Evolutionary conservation across 306 rosid species (phyloP), one percentile per base, ranked within the genome.

Genomic region (Psophocarpus tetragonolobus): DNA sequence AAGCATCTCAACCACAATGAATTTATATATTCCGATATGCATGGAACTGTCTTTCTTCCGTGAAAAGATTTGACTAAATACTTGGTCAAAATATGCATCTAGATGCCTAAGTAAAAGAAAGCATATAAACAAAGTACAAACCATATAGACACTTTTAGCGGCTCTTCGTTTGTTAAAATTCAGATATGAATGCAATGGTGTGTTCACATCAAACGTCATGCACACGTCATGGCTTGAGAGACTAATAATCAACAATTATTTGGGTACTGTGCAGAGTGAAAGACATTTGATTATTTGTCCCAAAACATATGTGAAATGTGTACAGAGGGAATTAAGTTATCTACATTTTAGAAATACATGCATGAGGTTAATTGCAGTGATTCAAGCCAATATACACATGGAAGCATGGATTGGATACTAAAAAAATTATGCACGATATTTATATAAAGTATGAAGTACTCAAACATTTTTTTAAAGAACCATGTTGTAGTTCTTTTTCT

Each of bases 21-120:
- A 38, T 76, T 66, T 79, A 80, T 79, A 58, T 77, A 83, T 80
- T 80, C 87, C 83, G 90, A 69, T 77, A 67, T 77, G 80, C 84
- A 71, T 77, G 86, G 87, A 63, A 65, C 77, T 63, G 80, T 54
- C 79, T 82, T 82, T 72, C 86, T 87, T 82, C 18, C 63, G 65
- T 32, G 65, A 54, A 80, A 78, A 83, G 79, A 62, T 77, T 77
- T 80, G 87, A 76, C 82, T 68, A 58, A 70, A 23, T 71, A 50
- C 80, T 82, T 65, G 68, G 70, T 77, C 83, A 81, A 65, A 62
- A 53, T 77, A 54, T 79, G 76, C 69, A 81, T 66, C 56, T 24
- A 47, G 56, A 41, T 68, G 75, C 75, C 61, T 47, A 65, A 64
- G 38, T 35, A 11, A 58, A 21, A 47, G 23, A 68, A 56, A 77